Conservation (phyloP, 192 early-diverging fungal species). For the Umbelopsis sp. region DNA sequence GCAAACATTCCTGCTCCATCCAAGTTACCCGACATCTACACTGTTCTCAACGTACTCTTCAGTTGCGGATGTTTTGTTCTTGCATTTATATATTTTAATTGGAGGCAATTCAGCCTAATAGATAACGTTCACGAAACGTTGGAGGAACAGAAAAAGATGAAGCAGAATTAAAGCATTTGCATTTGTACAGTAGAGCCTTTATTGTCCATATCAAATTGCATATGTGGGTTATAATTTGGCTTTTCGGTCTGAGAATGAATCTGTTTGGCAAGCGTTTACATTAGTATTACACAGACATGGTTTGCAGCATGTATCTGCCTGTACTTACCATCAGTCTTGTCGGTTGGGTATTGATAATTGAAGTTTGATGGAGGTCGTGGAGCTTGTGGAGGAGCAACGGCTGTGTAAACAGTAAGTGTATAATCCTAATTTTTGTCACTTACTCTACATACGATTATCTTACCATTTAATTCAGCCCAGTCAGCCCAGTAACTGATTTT, state of each 20-base stretch:
- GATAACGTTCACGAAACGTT: slow-evolving; percentile 11
- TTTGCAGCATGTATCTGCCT: too few relatives aligned
- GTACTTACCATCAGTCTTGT: neutral
- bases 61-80: slow-evolving; percentile 69
- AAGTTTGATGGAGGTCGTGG: slow-evolving; percentile 13
- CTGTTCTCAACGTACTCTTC: slow-evolving; percentile 77
- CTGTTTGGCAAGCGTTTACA: too few relatives aligned
- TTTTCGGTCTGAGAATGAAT: neutral
- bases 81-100: slow-evolving; percentile 76
- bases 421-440: neutral
- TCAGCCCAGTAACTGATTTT: slow-evolving; percentile 19
- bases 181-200: neutral
- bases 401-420: neutral
- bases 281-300: too few relatives aligned
- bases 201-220: neutral
- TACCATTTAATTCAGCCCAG: slow-evolving; percentile 10
- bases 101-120: slow-evolving; percentile 53
- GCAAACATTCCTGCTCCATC: slow-evolving; percentile 62
- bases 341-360: neutral
- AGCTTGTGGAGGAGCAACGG: neutral
- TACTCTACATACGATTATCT: neutral
- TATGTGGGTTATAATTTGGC: neutral
- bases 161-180: neutral
- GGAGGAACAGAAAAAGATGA: neutral
- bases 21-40: slow-evolving; percentile 79